Evolutionary conservation across 2,329 filamentous ascomycete genomes (phyloP).

Genomic region (Mycogone perniciosa): DNA sequence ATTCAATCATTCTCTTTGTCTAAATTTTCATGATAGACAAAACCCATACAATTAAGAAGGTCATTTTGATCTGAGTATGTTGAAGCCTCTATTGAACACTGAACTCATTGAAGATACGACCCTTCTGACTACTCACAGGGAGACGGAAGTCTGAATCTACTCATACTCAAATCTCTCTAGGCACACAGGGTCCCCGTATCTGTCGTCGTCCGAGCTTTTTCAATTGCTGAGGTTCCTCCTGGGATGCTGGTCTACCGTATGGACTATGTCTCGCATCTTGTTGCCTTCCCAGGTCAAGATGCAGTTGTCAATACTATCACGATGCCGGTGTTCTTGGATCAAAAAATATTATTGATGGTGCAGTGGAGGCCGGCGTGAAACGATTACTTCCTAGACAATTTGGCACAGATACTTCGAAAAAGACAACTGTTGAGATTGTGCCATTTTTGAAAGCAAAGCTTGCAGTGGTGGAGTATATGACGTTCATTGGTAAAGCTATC

Average conservation of each 20-base stretch:
- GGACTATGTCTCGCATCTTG: background rate
- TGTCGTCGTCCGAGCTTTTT: background rate
- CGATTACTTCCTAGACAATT: background rate
- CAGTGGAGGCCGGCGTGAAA: conserved; percentile 1
- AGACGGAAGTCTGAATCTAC: background rate
- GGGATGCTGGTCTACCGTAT: background rate
- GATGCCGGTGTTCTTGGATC: background rate
- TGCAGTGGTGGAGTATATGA: background rate
- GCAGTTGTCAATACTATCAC: conserved; percentile 3
- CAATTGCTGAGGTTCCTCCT: background rate
- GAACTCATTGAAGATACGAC: background rate
- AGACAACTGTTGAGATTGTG: conserved; percentile 1
- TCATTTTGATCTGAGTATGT: background rate
- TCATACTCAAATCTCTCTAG: background rate
- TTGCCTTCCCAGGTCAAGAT: background rate
- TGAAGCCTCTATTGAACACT: background rate
- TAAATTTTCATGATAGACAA: no score
- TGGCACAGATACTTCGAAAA: conserved; percentile 1
- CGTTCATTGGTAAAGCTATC: background rate
- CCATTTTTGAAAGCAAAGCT: background rate
- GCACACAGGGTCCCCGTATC: background rate
- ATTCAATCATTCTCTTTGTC: no score
- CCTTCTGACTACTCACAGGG: background rate
- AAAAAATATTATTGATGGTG: conserved; percentile 5
- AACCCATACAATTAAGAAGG: background rate